phyloP scores from a whole-genome alignment of 2,329 filamentous ascomycete species.

The Fusarium sterilihyphosum region DNA sequence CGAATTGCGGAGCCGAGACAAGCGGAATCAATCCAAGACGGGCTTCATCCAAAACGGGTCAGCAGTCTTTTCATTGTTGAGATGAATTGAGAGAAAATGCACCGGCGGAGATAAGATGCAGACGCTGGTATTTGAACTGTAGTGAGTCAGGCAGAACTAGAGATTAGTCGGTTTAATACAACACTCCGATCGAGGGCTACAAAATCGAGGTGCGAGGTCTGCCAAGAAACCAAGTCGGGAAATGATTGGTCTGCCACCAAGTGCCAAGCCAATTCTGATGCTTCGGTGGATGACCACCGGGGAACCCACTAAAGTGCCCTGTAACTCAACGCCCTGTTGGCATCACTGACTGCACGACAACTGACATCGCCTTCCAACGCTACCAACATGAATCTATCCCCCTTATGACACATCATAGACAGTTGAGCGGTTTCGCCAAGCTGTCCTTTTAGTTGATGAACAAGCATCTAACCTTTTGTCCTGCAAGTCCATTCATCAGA shows the following conservation, averaged over 20 bases:
- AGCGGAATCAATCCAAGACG: neutral
- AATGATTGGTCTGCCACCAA: neutral
- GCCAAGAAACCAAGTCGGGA: neutral
- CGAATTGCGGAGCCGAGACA: neutral
- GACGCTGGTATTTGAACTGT: fast-evolving
- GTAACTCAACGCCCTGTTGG: neutral
- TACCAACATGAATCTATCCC: fast-evolving
- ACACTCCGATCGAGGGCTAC: too few species aligned
- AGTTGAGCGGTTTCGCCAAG: neutral
- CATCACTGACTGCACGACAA: neutral
- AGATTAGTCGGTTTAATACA: neutral
- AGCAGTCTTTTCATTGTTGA: fast-evolving
- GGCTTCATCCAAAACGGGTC: fast-evolving
- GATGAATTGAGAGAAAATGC: fast-evolving
- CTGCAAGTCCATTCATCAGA: neutral
- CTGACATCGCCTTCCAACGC: neutral
- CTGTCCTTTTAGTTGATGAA: fast-evolving
- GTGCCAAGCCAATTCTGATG: neutral
- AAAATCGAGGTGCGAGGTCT: neutral
- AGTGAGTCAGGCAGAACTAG: neutral
- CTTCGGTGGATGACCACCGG: neutral
- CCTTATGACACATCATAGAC: neutral
- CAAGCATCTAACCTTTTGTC: neutral
- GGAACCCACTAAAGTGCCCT: neutral
- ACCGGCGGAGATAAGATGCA: fast-evolving